A percentile compares a stretch with the other conserved stretches of the same genome.
Evolutionary conservation across 2,329 filamentous ascomycete species (phyloP).

Genomic region (Westerdykella ornata): DNA sequence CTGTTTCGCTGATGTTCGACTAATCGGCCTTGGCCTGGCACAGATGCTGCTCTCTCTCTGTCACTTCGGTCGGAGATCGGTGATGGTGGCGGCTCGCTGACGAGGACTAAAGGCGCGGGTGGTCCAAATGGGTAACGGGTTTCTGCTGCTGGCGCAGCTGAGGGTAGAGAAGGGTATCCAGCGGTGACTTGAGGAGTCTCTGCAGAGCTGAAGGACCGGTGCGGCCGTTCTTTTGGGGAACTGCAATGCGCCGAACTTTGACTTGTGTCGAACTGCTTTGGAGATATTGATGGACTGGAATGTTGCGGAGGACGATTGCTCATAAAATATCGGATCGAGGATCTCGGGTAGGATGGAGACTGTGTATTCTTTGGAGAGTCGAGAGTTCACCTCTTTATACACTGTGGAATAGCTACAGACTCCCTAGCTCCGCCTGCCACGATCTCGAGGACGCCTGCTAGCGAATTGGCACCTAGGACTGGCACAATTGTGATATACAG

Average conservation of each 20-base stretch:
- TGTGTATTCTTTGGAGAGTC: constrained; percentile 2
- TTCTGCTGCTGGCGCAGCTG: constrained; percentile 1
- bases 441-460: constrained; percentile 19
- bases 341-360: background rate
- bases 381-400: constrained; percentile 21
- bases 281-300: constrained; percentile 21
- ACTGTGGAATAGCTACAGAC: background rate
- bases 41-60: constrained; percentile 2
- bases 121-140: too few species aligned
- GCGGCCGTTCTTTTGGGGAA: constrained; percentile 6
- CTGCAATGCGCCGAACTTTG: constrained; percentile 8
- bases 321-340: constrained; percentile 13
- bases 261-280: constrained; percentile 8
- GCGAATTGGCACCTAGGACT: constrained; percentile 15
- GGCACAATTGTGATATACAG: constrained; percentile 12
- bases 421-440: constrained; percentile 5
- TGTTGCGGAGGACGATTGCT: constrained; percentile 15
- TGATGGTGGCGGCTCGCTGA: constrained; percentile 12
- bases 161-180: constrained; percentile 11
- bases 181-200: constrained; percentile 20
- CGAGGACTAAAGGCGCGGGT: constrained; percentile 13
- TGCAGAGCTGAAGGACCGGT: constrained; percentile 8
- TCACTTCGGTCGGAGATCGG: constrained; percentile 3
- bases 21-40: constrained; percentile 11
- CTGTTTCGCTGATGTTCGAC: constrained; percentile 6